Conservation (phyloP, 306 rosid species). For the Vigna angularis region DNA sequence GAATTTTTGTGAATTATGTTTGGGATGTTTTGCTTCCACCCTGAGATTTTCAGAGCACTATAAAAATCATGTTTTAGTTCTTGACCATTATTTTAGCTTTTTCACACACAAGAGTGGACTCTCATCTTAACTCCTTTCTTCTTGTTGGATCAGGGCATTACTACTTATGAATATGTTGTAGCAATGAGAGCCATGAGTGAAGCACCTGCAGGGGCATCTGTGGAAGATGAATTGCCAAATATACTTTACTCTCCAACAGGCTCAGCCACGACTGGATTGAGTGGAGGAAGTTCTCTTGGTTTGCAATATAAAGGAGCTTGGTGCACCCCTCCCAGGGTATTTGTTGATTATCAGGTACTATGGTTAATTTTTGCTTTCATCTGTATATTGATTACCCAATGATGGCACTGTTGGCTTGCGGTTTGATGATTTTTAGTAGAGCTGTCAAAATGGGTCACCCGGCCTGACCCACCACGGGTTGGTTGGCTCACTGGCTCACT, state of each 20-base stretch:
- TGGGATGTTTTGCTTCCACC: slow-evolving; percentile 22
- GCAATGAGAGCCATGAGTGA: slow-evolving; percentile 98
- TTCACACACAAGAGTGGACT: slow-evolving; percentile 25
- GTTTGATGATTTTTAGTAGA: slow-evolving; percentile 24
- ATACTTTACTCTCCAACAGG: slow-evolving; percentile 82
- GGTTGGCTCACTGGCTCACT: too few species aligned
- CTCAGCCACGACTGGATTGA: slow-evolving; percentile 95
- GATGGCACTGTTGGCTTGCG: slow-evolving; percentile 32
- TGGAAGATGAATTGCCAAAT: slow-evolving; percentile 77
- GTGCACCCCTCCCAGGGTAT: slow-evolving; percentile 98
- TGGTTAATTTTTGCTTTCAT: slow-evolving; percentile 24
- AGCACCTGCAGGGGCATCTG: slow-evolving; percentile 71
- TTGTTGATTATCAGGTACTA: slow-evolving; percentile 93
- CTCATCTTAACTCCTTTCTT: slow-evolving; percentile 33
- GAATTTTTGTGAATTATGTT: background rate
- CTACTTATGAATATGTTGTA: slow-evolving; percentile 94
- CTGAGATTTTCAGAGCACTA: slow-evolving; percentile 24
- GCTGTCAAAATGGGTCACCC: too few species aligned
- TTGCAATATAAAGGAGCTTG: slow-evolving; percentile 93
- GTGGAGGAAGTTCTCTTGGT: slow-evolving; percentile 97
- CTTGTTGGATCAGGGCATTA: slow-evolving; percentile 78
- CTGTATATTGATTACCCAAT: slow-evolving; percentile 1
- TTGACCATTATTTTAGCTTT: slow-evolving; percentile 32
- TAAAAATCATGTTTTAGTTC: slow-evolving; percentile 16
- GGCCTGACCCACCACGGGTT: too few species aligned